Percentiles rank a stretch among this genome's conserved stretches.
phyloP scores from a whole-genome alignment of 768 basidiomycete genomes.

The Lentinus brumalis region DNA sequence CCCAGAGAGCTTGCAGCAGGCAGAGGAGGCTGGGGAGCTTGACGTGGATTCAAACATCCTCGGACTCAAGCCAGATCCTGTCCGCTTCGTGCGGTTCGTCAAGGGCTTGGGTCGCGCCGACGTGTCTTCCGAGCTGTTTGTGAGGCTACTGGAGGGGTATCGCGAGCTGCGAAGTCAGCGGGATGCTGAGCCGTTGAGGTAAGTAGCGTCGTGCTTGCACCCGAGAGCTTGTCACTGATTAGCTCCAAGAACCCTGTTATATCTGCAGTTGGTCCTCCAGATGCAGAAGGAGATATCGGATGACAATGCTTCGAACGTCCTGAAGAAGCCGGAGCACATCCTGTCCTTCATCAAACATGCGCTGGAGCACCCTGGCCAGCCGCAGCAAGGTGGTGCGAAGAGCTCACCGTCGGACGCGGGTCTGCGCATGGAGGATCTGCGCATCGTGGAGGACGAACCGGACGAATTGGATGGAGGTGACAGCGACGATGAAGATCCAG shows the following conservation, averaged over 20 bases:
- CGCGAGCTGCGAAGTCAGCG: slow-evolving; percentile 39
- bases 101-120: slow-evolving; percentile 68
- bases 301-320: slow-evolving; percentile 56
- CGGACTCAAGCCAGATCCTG: slow-evolving; percentile 75
- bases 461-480: slow-evolving; percentile 36
- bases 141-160: slow-evolving; percentile 73
- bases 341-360: slow-evolving; percentile 84
- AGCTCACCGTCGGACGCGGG: slow-evolving; percentile 15
- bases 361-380: slow-evolving; percentile 42
- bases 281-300: slow-evolving; percentile 73
- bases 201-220: slow-evolving; percentile 14
- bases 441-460: slow-evolving; percentile 39
- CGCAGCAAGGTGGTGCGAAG: slow-evolving; percentile 1
- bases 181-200: slow-evolving; percentile 58
- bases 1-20: slow-evolving; percentile 47
- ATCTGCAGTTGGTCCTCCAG: slow-evolving; percentile 79
- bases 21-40: slow-evolving; percentile 44
- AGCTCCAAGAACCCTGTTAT: slow-evolving; percentile 58
- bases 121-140: slow-evolving; percentile 71
- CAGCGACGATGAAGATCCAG: slow-evolving; percentile 55
- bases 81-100: slow-evolving; percentile 65
- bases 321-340: slow-evolving; percentile 68
- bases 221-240: neutral
- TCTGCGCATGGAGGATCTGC: slow-evolving; percentile 38
- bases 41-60: slow-evolving; percentile 59